These are phyloP conservation scores for Colletotrichum sp. DNA, from an alignment of 2,329 filamentous ascomycete genomes.

Conservation along the genomic window DNA sequence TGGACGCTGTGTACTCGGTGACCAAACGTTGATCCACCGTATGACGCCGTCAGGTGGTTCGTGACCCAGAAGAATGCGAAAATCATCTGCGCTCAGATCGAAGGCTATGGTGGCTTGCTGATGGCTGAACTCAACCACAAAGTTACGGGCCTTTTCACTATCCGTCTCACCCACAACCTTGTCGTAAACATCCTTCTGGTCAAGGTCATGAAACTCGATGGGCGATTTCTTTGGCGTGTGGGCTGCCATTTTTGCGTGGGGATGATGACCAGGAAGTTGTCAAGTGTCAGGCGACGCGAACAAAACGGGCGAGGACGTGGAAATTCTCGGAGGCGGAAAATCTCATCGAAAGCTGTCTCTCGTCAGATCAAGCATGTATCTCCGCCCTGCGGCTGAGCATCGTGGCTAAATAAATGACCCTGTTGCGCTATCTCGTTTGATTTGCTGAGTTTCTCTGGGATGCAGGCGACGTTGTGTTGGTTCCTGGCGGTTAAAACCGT, in stretches of 20 bases:
- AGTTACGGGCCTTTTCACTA: slow-evolving; percentile 54
- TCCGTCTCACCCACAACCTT: slow-evolving; percentile 45
- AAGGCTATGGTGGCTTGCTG: slow-evolving; percentile 60
- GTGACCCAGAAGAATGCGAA: slow-evolving; percentile 41
- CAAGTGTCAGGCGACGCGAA: background rate
- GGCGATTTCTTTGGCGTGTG: background rate
- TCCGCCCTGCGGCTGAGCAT: background rate
- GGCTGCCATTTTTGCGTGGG: background rate
- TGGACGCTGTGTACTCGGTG: slow-evolving; percentile 63
- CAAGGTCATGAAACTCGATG: slow-evolving; percentile 56
- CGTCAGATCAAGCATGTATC: background rate
- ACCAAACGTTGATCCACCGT: slow-evolving; percentile 81
- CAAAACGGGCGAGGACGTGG: background rate
- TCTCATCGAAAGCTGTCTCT: background rate
- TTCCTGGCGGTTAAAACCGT: background rate
- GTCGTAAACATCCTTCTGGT: slow-evolving; percentile 51
- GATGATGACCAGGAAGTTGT: background rate
- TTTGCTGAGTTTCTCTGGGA: background rate
- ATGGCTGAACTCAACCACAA: slow-evolving; percentile 69
- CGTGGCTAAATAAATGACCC: background rate
- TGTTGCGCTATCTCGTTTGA: background rate
- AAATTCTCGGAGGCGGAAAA: background rate
- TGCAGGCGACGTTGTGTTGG: background rate
- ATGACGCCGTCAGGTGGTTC: slow-evolving; percentile 37
- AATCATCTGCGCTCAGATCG: slow-evolving; percentile 49